Evolutionary conservation across 2,329 filamentous ascomycete species (phyloP).

Genomic region (Cercospora nicotianae): DNA sequence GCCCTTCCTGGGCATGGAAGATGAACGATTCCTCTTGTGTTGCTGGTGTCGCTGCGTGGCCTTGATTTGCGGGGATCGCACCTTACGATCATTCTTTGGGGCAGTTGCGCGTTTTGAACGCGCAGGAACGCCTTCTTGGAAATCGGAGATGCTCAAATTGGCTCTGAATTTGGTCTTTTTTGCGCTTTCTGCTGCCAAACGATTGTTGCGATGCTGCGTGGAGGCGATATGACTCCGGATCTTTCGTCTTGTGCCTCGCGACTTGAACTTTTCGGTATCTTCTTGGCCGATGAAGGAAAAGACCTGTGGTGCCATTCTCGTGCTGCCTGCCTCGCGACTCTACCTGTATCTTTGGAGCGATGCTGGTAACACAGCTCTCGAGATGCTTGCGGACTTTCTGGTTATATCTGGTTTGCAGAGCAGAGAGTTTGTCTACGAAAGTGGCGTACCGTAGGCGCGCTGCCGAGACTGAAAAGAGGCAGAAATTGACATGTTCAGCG

Average conservation of each 20-base stretch:
- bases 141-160: not conserved
- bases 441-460: not conserved
- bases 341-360: not conserved
- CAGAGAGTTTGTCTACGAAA: not conserved
- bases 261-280: not conserved
- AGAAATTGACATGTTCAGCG: not conserved
- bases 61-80: not conserved
- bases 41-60: not conserved
- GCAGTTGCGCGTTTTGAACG: not conserved
- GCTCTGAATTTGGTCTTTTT: not conserved
- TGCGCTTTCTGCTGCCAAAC: not conserved
- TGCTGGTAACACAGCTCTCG: too few species aligned
- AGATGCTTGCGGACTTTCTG: too few species aligned
- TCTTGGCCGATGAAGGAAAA: not conserved
- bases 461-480: not conserved
- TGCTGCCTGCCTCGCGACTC: not conserved
- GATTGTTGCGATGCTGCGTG: not conserved
- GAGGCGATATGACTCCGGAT: not conserved
- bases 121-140: not conserved
- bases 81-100: not conserved
- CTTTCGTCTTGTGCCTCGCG: not conserved
- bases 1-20: not conserved
- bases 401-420: not conserved
- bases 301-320: not conserved
- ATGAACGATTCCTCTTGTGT: not conserved